phyloP scores from a whole-genome alignment of 805 yeast genomes.

The Pichia exigua region DNA sequence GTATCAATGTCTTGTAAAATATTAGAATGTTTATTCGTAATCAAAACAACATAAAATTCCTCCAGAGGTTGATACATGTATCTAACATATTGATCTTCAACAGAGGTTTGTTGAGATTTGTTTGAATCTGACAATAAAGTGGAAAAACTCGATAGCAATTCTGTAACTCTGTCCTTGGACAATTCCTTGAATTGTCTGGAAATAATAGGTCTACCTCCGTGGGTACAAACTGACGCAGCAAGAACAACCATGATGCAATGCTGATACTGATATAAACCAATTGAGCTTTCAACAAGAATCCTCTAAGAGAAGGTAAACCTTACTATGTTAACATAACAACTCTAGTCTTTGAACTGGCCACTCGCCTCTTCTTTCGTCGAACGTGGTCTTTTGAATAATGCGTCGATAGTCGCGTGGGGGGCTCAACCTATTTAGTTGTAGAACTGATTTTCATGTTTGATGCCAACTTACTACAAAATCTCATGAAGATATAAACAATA shows the following conservation, averaged over 20 bases:
- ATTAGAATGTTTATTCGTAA: conserved; percentile 86
- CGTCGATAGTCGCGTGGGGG: not conserved
- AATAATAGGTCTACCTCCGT: conserved; percentile 85
- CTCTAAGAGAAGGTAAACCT: not conserved
- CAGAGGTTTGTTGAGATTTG: conserved; percentile 81
- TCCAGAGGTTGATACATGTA: conserved; percentile 95
- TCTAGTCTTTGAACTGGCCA: not conserved
- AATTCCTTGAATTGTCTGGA: conserved; percentile 89
- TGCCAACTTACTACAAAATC: too few species aligned
- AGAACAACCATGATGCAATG: conserved; percentile 53
- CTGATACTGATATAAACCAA: not conserved
- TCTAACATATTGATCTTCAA: conserved; percentile 86
- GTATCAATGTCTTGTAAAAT: conserved; percentile 93
- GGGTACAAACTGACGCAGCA: conserved; percentile 92
- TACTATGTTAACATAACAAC: not conserved
- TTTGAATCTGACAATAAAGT: conserved; percentile 59
- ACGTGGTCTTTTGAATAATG: not conserved
- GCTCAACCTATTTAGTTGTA: not conserved
- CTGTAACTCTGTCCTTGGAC: conserved; percentile 76
- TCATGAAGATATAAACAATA: too few species aligned
- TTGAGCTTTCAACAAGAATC: not conserved
- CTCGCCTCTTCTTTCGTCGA: not conserved
- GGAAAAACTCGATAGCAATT: conserved; percentile 80
- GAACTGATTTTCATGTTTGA: too few species aligned
- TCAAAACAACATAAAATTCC: conserved; percentile 81